phyloP scores from a whole-genome alignment of 345 rosid species.

The Jatropha curcas region DNA sequence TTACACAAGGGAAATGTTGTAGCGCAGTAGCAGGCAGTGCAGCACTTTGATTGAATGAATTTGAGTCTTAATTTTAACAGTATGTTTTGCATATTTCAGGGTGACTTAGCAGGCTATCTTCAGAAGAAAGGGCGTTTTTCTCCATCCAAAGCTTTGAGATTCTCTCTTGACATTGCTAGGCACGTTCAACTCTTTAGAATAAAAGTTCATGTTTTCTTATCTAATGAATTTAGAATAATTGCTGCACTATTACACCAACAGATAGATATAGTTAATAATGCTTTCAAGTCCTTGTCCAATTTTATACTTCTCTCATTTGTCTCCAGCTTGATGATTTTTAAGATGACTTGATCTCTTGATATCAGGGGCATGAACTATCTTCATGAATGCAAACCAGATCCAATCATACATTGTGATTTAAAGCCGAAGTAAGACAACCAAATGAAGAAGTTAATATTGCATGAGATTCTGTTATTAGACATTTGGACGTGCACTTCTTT shows the following conservation, averaged over 20 bases:
- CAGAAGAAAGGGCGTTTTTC: slow-evolving; percentile 90
- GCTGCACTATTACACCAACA: neutral
- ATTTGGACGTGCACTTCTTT: slow-evolving; percentile 45
- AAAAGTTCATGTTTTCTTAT: slow-evolving; percentile 4
- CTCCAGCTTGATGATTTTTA: slow-evolving; percentile 8
- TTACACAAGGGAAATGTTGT: neutral
- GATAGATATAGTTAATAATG: neutral
- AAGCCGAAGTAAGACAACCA: slow-evolving; percentile 89
- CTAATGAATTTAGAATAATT: slow-evolving; percentile 2
- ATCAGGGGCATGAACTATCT: slow-evolving; percentile 64
- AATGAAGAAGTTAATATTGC: slow-evolving; percentile 45
- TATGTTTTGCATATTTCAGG: slow-evolving; percentile 47
- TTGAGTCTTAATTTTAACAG: neutral
- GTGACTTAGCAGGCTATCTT: slow-evolving; percentile 77
- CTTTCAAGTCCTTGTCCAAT: neutral
- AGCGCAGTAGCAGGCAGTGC: no score
- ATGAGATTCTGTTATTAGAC: slow-evolving; percentile 18
- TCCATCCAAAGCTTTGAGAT: slow-evolving; percentile 73
- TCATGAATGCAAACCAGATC: slow-evolving; percentile 82
- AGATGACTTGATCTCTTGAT: slow-evolving; percentile 30
- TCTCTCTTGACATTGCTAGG: slow-evolving; percentile 93
- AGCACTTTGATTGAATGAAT: neutral
- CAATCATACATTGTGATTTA: slow-evolving; percentile 83
- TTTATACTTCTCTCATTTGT: neutral
- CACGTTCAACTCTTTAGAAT: slow-evolving; percentile 29